Conservation (phyloP, 176 grass and related monocot species). For the Zea luxurians region DNA sequence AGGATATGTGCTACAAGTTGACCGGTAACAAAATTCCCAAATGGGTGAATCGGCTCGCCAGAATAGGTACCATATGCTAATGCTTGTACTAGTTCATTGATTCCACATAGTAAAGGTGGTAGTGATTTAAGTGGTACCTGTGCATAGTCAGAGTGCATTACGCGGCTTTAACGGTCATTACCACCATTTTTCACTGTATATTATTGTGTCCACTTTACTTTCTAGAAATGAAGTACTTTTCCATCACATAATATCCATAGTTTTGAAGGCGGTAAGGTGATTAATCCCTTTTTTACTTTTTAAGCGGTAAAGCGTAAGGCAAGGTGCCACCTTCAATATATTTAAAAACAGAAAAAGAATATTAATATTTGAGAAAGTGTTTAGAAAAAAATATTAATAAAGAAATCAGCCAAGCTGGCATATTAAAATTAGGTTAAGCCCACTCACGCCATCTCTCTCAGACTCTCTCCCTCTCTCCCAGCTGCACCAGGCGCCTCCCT, state of each 20-base stretch:
- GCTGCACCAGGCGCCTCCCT: no score
- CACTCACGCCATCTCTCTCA: no score
- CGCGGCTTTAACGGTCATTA: background rate
- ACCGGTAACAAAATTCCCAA: conserved; percentile 80
- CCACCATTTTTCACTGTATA: conserved; percentile 13
- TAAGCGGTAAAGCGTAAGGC: no score
- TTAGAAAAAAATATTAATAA: no score
- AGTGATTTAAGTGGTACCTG: conserved; percentile 21
- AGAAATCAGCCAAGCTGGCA: no score
- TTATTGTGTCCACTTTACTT: conserved; percentile 34
- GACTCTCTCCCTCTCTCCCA: no score
- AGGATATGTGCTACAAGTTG: conserved; percentile 90
- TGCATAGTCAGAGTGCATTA: conserved; percentile 36
- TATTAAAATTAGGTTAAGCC: no score
- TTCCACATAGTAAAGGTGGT: conserved; percentile 15
- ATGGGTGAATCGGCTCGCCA: conserved; percentile 94
- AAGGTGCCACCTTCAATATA: no score
- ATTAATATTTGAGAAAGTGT: no score
- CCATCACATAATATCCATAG: background rate
- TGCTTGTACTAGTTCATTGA: conserved; percentile 31
- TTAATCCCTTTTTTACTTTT: no score
- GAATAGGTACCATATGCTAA: conserved; percentile 66
- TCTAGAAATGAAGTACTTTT: conserved; percentile 35
- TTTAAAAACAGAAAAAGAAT: no score
- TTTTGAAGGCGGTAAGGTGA: no score